Percentiles rank a stretch among this genome's conserved stretches.
Conservation (phyloP, 2,329 filamentous ascomycete genomes). For the Rutstroemia sp. region DNA sequence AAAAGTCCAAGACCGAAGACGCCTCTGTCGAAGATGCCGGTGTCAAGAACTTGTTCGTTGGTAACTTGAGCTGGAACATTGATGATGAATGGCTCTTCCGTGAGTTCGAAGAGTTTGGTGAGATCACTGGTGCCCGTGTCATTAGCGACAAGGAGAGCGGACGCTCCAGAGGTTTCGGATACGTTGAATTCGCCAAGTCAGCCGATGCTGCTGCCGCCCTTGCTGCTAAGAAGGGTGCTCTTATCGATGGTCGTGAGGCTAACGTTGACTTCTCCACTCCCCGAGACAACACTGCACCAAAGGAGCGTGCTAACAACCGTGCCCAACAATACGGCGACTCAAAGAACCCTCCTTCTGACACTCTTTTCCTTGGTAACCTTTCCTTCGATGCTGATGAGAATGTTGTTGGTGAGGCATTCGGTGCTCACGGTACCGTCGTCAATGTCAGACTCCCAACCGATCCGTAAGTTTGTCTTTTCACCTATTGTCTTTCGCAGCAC, state of each 20-base stretch:
- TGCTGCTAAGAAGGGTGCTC: slow-evolving; percentile 54
- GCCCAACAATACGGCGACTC: slow-evolving; percentile 54
- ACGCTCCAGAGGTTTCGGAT: slow-evolving; percentile 67
- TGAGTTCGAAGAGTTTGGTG: slow-evolving; percentile 63
- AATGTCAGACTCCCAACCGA: slow-evolving; percentile 66
- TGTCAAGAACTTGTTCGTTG: slow-evolving; percentile 60
- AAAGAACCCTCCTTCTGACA: slow-evolving; percentile 55
- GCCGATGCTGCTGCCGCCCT: slow-evolving; percentile 56
- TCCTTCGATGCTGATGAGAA: slow-evolving; percentile 62
- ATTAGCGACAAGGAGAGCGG: slow-evolving; percentile 61
- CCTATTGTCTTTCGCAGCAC: background rate
- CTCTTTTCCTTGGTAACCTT: slow-evolving; percentile 66
- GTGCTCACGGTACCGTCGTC: slow-evolving; percentile 52
- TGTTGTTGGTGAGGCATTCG: slow-evolving; percentile 55
- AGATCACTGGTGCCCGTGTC: slow-evolving; percentile 55
- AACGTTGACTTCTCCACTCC: slow-evolving; percentile 65
- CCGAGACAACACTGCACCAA: slow-evolving; percentile 42
- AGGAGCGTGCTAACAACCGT: slow-evolving; percentile 43
- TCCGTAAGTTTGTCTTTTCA: slow-evolving; percentile 31
- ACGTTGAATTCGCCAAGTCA: slow-evolving; percentile 59
- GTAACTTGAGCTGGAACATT: slow-evolving; percentile 68
- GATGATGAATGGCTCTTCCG: slow-evolving; percentile 64
- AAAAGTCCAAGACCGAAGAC: slow-evolving; percentile 45
- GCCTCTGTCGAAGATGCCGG: slow-evolving; percentile 32
- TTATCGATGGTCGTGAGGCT: slow-evolving; percentile 58